Conservation (phyloP, 139 green algal genomes). For the Coelastrella sp. region DNA sequence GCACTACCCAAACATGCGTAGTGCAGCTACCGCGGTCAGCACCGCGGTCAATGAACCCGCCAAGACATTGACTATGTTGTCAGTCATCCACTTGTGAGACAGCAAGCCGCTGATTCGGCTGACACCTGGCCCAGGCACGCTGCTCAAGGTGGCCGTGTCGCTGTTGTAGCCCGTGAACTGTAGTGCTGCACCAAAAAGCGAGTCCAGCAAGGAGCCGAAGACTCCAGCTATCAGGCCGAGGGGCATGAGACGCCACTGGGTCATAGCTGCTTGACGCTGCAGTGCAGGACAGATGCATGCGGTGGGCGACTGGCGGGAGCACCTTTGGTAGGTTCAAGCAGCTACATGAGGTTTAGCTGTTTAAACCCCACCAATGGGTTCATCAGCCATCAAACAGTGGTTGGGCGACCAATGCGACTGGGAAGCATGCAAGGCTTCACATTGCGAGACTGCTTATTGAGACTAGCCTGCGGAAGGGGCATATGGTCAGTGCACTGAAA, state of each 20-base stretch:
- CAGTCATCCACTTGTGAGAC: slow-evolving; percentile 44
- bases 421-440: no score
- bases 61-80: slow-evolving; percentile 70
- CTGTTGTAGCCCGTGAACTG: slow-evolving; percentile 89
- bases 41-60: slow-evolving; percentile 45
- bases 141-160: slow-evolving; percentile 56
- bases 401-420: no score
- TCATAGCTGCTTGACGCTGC: slow-evolving; percentile 48
- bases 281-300: background rate
- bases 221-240: slow-evolving; percentile 84
- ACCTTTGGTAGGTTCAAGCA: no score
- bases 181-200: slow-evolving; percentile 92
- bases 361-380: no score
- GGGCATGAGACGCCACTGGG: slow-evolving; percentile 72
- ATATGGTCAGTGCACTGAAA: no score
- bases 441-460: no score
- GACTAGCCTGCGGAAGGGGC: no score
- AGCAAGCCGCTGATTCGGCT: slow-evolving; percentile 61
- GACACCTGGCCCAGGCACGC: slow-evolving; percentile 69
- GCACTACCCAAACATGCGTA: slow-evolving; percentile 52
- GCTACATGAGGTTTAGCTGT: no score
- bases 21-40: slow-evolving; percentile 53
- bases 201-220: slow-evolving; percentile 90
- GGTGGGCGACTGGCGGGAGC: no score
- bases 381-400: no score